Evolutionary conservation across 768 basidiomycete species (phyloP).

Genomic region (Sporobolomyces roseus): DNA sequence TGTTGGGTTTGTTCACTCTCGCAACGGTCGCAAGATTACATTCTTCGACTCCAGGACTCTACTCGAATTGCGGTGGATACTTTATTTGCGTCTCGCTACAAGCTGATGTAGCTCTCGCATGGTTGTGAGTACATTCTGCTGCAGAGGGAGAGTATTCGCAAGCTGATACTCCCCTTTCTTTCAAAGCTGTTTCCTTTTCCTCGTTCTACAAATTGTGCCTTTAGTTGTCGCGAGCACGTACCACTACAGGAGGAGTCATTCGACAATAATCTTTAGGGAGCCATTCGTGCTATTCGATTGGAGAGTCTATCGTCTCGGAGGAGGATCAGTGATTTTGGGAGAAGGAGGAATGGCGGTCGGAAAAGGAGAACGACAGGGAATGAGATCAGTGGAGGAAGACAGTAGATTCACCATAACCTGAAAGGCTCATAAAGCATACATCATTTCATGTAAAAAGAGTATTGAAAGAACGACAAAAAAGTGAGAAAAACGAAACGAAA

Average conservation of each 20-base stretch:
- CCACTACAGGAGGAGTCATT: slow-evolving; percentile 4
- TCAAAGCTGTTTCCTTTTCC: slow-evolving; percentile 28
- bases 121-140: slow-evolving; percentile 13
- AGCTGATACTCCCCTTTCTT: neutral
- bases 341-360: neutral
- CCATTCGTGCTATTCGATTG: slow-evolving; percentile 16
- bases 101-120: slow-evolving; percentile 5
- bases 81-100: slow-evolving; percentile 21
- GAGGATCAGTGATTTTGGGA: neutral
- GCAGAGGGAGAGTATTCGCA: neutral
- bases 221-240: slow-evolving; percentile 5
- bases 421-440: neutral
- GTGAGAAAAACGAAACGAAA: neutral
- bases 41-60: slow-evolving; percentile 17
- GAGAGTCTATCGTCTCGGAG: slow-evolving; percentile 1
- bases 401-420: neutral
- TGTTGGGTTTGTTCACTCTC: slow-evolving; percentile 10
- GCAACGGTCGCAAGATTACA: slow-evolving; percentile 12
- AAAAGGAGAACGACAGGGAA: neutral
- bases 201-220: slow-evolving; percentile 14
- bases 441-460: neutral
- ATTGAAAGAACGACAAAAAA: neutral
- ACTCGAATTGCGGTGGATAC: neutral
- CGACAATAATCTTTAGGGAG: neutral
- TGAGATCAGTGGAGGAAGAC: neutral